Conservation (phyloP, 2,329 filamentous ascomycete species). For the Sclerotinia minor region DNA sequence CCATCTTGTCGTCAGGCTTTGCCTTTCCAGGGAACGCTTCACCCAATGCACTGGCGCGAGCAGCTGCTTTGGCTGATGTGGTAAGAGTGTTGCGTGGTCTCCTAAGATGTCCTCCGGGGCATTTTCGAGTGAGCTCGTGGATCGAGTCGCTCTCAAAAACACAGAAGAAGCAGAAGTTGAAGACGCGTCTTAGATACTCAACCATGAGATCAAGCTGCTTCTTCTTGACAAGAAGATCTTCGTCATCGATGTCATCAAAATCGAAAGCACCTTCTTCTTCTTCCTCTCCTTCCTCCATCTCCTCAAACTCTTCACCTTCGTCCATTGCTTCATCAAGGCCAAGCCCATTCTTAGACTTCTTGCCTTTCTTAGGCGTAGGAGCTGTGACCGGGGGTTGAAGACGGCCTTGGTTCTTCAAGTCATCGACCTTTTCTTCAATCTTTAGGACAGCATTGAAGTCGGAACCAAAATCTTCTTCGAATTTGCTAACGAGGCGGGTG, state of each 20-base stretch:
- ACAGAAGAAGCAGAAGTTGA: constrained; percentile 99
- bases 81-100: constrained; percentile 85
- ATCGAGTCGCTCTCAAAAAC: constrained; percentile 98
- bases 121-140: constrained; percentile 93
- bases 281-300: constrained; percentile 80
- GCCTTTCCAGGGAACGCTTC: constrained; percentile 84
- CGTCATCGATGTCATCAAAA: constrained; percentile 83
- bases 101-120: constrained; percentile 93
- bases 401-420: constrained; percentile 72
- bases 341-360: constrained; percentile 58
- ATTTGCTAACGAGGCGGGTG: constrained; percentile 76
- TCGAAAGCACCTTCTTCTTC: constrained; percentile 62
- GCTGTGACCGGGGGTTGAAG: constrained; percentile 66
- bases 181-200: constrained; percentile 93
- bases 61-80: constrained; percentile 78
- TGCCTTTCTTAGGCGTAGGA: constrained; percentile 58
- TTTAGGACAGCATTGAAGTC: constrained; percentile 75
- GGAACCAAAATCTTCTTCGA: constrained; percentile 79
- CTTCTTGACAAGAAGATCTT: constrained; percentile 87
- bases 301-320: constrained; percentile 63
- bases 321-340: constrained; percentile 63
- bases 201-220: constrained; percentile 95
- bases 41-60: constrained; percentile 78
- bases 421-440: constrained; percentile 84
- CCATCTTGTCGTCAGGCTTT: constrained; percentile 55